Evolutionary conservation across 306 rosid genomes (phyloP).

Genomic region (Astragalus glycyphyllos): DNA sequence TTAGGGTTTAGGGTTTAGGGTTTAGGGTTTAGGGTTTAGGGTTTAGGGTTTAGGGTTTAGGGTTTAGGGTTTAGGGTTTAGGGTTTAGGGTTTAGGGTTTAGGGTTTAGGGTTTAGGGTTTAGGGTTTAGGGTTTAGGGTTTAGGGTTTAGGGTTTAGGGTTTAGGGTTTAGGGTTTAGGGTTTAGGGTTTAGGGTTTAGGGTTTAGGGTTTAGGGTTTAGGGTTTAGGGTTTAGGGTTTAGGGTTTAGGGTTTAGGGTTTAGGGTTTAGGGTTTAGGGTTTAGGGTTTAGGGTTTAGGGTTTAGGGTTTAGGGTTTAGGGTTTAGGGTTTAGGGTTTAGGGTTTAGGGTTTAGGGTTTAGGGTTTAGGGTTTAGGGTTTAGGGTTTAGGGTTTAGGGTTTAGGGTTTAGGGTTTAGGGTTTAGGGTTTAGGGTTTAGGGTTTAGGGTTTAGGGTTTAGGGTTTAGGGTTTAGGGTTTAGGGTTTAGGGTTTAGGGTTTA

Average conservation of each 20-base stretch:
- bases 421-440: conserved; percentile 11
- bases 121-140: no score
- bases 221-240: conserved; percentile 22
- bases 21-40: not conserved
- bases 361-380: conserved; percentile 14
- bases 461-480: conserved; percentile 14
- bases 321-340: conserved; percentile 23
- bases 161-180: conserved; percentile 11
- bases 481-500: not conserved
- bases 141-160: not conserved
- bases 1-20: not conserved
- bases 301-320: conserved; percentile 18
- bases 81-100: not conserved
- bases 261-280: conserved; percentile 28
- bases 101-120: not conserved
- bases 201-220: not conserved
- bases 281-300: conserved; percentile 24
- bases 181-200: conserved; percentile 9
- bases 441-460: conserved; percentile 5
- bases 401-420: conserved; percentile 9
- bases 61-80: not conserved
- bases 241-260: conserved; percentile 1
- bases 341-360: conserved; percentile 14
- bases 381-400: not conserved
- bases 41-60: not conserved